Evolutionary conservation across 441 rosid genomes (phyloP), one percentile per base, ranked within the genome.

Genomic region (Isatis lusitanica): DNA sequence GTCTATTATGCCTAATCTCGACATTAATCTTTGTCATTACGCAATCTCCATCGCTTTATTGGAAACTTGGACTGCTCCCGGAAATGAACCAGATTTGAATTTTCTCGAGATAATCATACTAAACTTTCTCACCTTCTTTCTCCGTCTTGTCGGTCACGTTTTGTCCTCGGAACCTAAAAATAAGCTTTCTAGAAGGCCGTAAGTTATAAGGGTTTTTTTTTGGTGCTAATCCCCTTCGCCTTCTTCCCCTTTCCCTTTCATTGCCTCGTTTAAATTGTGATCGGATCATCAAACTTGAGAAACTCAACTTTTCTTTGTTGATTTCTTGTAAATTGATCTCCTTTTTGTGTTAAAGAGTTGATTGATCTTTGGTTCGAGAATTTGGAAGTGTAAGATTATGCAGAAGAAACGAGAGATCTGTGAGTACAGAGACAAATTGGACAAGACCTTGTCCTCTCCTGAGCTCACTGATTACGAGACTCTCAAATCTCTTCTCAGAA

Each of bases 381-480:
- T 12, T 36, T 50, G 50, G 0, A 16, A 48, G 71, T 39, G 42
- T 2, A 53, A 68, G 66, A 82, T 76, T 72, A 93, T 88, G 97
- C 84, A 75, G 62, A 85, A 74, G 69, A 79, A 79, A 58, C 59
- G 67, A 56, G 82, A 83, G 53, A 87, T 91, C 68, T 78, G 83
- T 51, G 83, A 85, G 71, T 93, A 88, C 57, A 84, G 99, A 82
- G 88, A 84, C 46, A 86, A 85, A 76, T 69, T 95, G 30, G 98
- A 95, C 84, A 83, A 79, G 70, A 84, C 98, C 4, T 75, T 95
- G 63, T 90, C 95, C 8, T 90, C 95, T 66, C 83, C 92, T 72
- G 96, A 87, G 46, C 75, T 95, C 78, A 87, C 80, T 13, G 74
- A 82, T 82, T 47, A 68, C 40, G 87, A 87, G n/a, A 68, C 79